Evolutionary conservation across 2,329 filamentous ascomycete species (phyloP).

Genomic region (Sporothrix phasma): DNA sequence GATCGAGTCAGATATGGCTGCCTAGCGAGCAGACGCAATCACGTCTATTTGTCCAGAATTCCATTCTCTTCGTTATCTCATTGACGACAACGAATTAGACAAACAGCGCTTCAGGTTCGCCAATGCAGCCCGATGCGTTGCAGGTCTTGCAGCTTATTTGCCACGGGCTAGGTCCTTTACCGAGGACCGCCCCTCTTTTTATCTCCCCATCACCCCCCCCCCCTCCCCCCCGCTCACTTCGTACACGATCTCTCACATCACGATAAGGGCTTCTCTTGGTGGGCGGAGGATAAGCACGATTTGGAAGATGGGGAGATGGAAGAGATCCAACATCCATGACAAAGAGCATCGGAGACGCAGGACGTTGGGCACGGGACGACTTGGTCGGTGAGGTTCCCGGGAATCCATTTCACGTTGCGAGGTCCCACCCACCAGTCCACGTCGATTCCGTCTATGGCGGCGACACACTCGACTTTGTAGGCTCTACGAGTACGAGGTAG

Average conservation of each 20-base stretch:
- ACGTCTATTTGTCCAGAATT: background rate
- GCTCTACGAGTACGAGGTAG: too few species aligned
- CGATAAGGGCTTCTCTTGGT: background rate
- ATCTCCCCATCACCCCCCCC: too few species aligned
- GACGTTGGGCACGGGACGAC: background rate
- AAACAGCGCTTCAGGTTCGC: background rate
- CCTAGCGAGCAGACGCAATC: background rate
- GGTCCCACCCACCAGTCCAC: background rate
- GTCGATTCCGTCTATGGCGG: conserved; percentile 4
- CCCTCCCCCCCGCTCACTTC: background rate
- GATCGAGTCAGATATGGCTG: background rate
- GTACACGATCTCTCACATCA: background rate
- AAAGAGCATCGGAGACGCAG: background rate
- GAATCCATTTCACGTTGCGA: background rate
- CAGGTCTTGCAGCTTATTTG: background rate
- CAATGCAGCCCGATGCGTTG: background rate
- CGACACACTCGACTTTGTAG: background rate
- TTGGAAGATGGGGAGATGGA: background rate
- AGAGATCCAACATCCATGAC: background rate
- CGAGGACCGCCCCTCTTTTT: background rate
- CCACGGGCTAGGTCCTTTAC: background rate
- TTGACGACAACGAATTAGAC: background rate
- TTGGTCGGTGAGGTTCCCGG: background rate
- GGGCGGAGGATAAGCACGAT: background rate
- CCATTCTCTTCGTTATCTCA: background rate